Base-by-base conservation (phyloP, 306 rosid species). In the Vicia faba region DNA sequence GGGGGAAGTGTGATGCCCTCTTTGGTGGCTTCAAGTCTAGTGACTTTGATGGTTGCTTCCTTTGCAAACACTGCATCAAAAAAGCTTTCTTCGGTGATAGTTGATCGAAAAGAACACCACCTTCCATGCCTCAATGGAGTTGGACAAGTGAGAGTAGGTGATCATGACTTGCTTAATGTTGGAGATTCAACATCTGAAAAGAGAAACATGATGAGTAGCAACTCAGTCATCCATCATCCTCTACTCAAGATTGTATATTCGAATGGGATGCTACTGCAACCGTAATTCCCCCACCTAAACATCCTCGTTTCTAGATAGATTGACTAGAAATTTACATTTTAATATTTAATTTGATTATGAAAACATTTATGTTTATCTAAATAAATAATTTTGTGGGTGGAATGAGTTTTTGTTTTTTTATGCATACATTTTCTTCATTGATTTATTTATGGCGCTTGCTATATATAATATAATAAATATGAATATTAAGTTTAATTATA, bases 1-100 rank as follows among this genome's bases (percentile, higher is more conserved):
- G 92, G 92, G 25, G 92, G 92, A 1, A 20, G 4, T 19, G 87
- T 82, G 25, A 84, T 82, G 35, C 83, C 86, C 13, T 78, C 92
- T 12, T 60, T 87, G 45, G 26, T 84, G 68, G 84, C 87, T 5
- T 80, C 80, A 0, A 76, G 86, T 18, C 70, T 81, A 5, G 87
- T 87, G 19, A 81, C 82, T 13, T 44, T 87, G 81, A 75, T 68
- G 70, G 89, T 85, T 35, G 84, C 86, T 10, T 82, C 92, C 0
- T 87, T 87, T 68, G 77, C 74, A 36, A 82, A 70, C 4, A 81
- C 84, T 2, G 66, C 75, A 14, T 71, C 74, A 18, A 89, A 87
- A 66, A 85, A 84, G 71, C 13, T 76, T 6, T 68, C 71, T 3
- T 68, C 81, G 44, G 8, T 14, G 9, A 19, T 5, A 7, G 0